These are phyloP conservation scores for Xylaria sp. DNA, from an alignment of 495 filamentous ascomycete genomes.

Conservation along the genomic window DNA sequence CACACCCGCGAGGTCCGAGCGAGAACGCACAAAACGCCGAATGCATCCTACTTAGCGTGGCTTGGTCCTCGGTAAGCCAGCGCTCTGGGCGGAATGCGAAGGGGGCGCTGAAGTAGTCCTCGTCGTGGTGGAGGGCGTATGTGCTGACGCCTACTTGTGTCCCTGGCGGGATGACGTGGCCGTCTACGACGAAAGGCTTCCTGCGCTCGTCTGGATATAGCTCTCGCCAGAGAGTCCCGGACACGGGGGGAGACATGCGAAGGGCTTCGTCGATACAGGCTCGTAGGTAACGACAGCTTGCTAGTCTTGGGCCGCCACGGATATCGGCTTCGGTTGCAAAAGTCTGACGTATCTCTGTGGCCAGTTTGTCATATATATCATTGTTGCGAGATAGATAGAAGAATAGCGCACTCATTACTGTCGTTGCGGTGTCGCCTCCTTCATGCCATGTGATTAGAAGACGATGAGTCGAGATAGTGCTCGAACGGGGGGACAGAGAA, in stretches of 20 bases:
- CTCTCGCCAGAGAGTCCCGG: conserved; percentile 55
- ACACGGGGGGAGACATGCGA: conserved; percentile 61
- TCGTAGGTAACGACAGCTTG: conserved; percentile 52
- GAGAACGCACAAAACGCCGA: conserved; percentile 53
- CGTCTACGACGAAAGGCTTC: conserved; percentile 57
- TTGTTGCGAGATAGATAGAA: conserved; percentile 62
- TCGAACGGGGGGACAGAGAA: no score
- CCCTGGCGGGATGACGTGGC: conserved; percentile 56
- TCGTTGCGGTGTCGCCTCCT: conserved; percentile 56
- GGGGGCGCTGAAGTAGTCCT: conserved; percentile 59
- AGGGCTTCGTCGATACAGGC: conserved; percentile 65
- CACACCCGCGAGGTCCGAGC: conserved; percentile 49
- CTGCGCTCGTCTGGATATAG: neutral
- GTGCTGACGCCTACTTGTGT: conserved; percentile 60
- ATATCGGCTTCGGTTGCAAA: conserved; percentile 51
- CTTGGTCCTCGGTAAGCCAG: conserved; percentile 54
- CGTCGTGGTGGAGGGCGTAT: conserved; percentile 65
- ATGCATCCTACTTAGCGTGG: conserved; percentile 23
- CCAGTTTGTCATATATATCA: conserved; percentile 46
- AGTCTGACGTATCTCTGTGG: conserved; percentile 44
- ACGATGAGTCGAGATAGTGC: no score
- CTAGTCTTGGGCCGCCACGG: conserved; percentile 46
- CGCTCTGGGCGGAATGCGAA: conserved; percentile 59
- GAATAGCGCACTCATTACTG: conserved; percentile 54
- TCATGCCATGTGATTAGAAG: no score